Base-by-base conservation (phyloP, 2,329 filamentous ascomycete species). In the Septoria petroselini region DNA sequence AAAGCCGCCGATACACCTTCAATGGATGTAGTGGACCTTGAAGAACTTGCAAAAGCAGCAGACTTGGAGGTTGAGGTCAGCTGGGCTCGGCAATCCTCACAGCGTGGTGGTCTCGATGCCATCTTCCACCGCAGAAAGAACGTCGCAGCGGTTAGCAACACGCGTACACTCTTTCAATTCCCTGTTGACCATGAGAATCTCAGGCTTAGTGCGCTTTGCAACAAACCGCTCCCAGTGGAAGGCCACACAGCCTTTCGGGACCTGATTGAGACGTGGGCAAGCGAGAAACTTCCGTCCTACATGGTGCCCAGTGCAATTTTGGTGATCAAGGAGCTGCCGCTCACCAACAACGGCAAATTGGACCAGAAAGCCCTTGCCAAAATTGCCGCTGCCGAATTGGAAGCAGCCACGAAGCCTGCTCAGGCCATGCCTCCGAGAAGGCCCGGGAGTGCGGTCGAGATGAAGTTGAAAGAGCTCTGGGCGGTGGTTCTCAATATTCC, bases 331-430 rank as follows among this genome's bases (percentile, higher is more conserved):
- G 11, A 14, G 9, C 46, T 52, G 34, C 48, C 48, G 7, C 15
- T 47, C 18, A 41, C 35, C 15, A 64, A 71, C 2, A 76, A 75
- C 3, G 69, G 72, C 1, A 78, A 78, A 30, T 19, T 27, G 2
- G 39, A 49, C 14, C 35, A 33, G n/a, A 31, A 48, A 33, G 35
- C 21, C 9, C 35, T 48, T 3, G 45, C 29, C 6, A 5, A 29
- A 17, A 38, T 39, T 14, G 43, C 43, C 15, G 19, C 5, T 30
- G 27, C 9, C 9, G 43, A 46, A 29, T 45, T 45, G 29, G 42
- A 7, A n/a, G 42, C 27, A 21, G 42, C 42, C 25, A 9, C n/a
- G 6, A 34, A 35, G 30, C 42, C 17, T 23, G 42, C n/a, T n/a
- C n/a, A 45, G 15, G 25, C 29, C 31, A 21, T n/a, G 33, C 29